These are phyloP conservation scores for Ceratorhiza oryzae-sativae DNA, from an alignment of 1,284 basidiomycete species.

Conservation along the genomic window DNA sequence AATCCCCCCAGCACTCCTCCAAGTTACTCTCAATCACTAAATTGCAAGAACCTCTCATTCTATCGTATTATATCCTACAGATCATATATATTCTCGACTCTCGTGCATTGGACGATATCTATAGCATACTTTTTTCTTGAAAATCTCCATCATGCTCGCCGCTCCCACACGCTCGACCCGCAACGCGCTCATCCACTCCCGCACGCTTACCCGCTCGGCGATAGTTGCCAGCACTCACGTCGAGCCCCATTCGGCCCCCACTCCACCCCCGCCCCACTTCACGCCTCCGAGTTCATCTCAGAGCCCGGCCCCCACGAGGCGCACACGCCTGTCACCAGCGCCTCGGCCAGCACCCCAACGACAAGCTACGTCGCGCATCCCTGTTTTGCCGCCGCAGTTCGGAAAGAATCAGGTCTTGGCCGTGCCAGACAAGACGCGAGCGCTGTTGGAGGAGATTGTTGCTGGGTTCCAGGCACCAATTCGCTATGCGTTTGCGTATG, in stretches of 20 bases:
- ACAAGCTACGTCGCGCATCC: constrained; percentile 24
- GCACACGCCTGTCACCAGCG: constrained; percentile 30
- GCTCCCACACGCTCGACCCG: constrained; percentile 36
- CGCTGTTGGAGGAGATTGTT: constrained; percentile 78
- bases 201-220: constrained; percentile 22
- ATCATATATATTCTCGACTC: constrained; percentile 33
- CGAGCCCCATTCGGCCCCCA: constrained; percentile 35
- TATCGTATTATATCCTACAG: constrained; percentile 13
- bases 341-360: constrained; percentile 32
- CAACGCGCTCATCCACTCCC: constrained; percentile 23
- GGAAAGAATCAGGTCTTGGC: constrained; percentile 82
- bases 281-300: constrained; percentile 31
- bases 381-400: constrained; percentile 69
- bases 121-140: constrained; percentile 20
- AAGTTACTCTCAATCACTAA: neutral
- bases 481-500: constrained; percentile 93
- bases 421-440: constrained; percentile 76
- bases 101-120: constrained; percentile 14
- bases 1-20: neutral
- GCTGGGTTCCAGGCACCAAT: constrained; percentile 82
- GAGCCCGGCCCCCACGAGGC: constrained; percentile 26
- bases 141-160: constrained; percentile 28
- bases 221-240: constrained; percentile 3
- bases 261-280: constrained; percentile 36
- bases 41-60: constrained; percentile 2